Evolutionary conservation across 1,139 yeast genomes (phyloP).

Genomic region (Kodamaea plutei): DNA sequence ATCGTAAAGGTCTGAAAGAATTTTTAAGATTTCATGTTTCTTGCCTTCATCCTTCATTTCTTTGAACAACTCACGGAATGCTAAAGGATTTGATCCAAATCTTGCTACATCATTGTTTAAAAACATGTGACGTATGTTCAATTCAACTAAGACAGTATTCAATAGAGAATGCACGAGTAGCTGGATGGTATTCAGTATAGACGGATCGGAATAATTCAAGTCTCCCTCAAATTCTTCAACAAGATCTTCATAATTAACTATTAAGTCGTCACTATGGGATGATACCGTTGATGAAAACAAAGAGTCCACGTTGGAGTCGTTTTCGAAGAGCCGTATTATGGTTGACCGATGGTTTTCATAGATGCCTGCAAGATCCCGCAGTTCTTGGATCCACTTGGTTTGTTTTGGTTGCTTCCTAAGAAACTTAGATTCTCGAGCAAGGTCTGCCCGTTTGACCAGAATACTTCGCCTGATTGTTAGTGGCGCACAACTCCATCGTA

Average conservation of each 20-base stretch:
- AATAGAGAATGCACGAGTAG: slow-evolving; percentile 15
- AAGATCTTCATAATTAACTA: no score
- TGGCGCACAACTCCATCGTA: no score
- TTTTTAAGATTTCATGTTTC: slow-evolving; percentile 16
- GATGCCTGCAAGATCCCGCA: slow-evolving; percentile 12
- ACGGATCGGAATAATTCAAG: no score
- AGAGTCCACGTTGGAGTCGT: slow-evolving; percentile 14
- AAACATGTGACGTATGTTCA: slow-evolving; percentile 21
- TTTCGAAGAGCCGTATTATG: slow-evolving; percentile 16
- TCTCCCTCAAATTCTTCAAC: no score
- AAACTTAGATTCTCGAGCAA: no score
- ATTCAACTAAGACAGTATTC: slow-evolving; percentile 24
- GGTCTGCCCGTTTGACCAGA: no score
- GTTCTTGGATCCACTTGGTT: slow-evolving; percentile 8
- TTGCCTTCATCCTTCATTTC: slow-evolving; percentile 14
- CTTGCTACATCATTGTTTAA: slow-evolving; percentile 1
- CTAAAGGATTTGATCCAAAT: slow-evolving; percentile 12
- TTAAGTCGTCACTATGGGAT: no score
- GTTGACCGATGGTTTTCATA: slow-evolving; percentile 17
- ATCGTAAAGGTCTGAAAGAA: slow-evolving; percentile 14
- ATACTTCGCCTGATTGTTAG: no score
- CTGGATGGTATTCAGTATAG: slow-evolving; percentile 19
- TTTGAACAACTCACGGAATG: slow-evolving; percentile 16
- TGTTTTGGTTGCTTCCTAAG: background rate
- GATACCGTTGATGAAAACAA: no score